phyloP scores from a whole-genome alignment of 148 eudicot genomes.

The Cornus suecica region DNA sequence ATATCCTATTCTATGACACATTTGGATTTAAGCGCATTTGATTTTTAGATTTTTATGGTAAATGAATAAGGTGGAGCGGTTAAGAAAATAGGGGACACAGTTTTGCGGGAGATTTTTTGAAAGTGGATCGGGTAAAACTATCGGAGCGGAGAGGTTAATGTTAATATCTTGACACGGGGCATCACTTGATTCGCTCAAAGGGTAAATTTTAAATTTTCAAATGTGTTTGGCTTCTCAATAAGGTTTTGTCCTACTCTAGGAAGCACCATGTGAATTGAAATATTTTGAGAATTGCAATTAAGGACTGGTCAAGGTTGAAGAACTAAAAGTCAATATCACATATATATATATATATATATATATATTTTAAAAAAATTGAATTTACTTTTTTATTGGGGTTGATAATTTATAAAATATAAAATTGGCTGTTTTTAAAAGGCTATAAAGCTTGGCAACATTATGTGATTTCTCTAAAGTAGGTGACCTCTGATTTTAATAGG shows the following conservation, averaged over 20 bases:
- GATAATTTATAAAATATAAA: too few species aligned
- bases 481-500: neutral
- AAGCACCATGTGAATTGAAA: too few species aligned
- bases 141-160: constrained; percentile 7
- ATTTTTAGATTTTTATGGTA: constrained; percentile 8
- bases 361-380: too few species aligned
- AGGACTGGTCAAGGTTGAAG: too few species aligned
- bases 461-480: neutral
- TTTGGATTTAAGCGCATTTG: neutral
- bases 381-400: too few species aligned
- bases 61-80: constrained; percentile 46
- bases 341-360: too few species aligned
- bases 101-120: constrained; percentile 21
- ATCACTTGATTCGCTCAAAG: neutral
- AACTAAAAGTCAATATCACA: too few species aligned
- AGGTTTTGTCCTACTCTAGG: neutral
- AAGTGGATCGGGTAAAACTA: constrained; percentile 16
- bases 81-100: constrained; percentile 43
- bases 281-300: too few species aligned
- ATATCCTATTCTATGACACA: neutral
- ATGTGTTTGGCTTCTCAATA: too few species aligned
- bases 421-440: neutral
- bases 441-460: neutral
- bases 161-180: constrained; percentile 10
- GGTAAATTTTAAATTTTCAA: neutral